phyloP scores from a whole-genome alignment of 1,284 basidiomycete species.

The Megacollybia platyphylla region DNA sequence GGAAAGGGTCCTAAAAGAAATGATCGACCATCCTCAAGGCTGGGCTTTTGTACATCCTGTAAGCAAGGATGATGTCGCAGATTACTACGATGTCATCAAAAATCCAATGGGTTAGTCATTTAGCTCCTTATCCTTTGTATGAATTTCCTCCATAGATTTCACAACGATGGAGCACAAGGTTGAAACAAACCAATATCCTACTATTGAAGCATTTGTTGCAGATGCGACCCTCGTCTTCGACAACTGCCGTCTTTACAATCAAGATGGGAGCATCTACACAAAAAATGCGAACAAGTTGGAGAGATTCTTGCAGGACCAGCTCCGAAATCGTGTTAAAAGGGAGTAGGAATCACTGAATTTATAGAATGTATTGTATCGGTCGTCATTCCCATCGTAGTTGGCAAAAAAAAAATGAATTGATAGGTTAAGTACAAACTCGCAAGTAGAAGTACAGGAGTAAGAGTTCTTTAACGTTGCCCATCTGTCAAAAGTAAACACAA shows the following conservation, averaged over 20 bases:
- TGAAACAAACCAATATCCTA: conserved; percentile 69
- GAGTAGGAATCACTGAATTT: conserved; percentile 1
- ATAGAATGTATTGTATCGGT: neutral
- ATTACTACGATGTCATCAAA: conserved; percentile 88
- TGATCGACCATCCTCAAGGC: conserved; percentile 70
- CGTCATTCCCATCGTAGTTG: neutral
- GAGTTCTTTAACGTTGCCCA: conserved; percentile 24
- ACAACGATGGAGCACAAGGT: conserved; percentile 90
- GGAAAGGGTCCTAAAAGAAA: conserved; percentile 75
- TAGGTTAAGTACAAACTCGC: neutral
- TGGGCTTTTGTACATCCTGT: conserved; percentile 89
- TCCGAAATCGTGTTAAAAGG: conserved; percentile 17
- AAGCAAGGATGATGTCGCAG: conserved; percentile 71
- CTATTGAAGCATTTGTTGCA: conserved; percentile 65
- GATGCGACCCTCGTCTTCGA: conserved; percentile 84
- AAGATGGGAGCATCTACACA: conserved; percentile 73
- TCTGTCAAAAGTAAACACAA: conserved; percentile 16
- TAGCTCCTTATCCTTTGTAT: neutral
- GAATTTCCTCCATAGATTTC: conserved; percentile 47
- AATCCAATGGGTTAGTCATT: conserved; percentile 78
- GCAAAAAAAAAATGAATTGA: conserved; percentile 1
- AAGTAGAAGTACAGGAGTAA: conserved; percentile 1
- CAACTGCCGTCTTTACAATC: conserved; percentile 89
- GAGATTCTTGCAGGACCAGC: conserved; percentile 44
- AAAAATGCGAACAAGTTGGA: conserved; percentile 84